Evolutionary conservation across 2,329 filamentous ascomycete species (phyloP).

Genomic region (Simplicillium aogashimaense): DNA sequence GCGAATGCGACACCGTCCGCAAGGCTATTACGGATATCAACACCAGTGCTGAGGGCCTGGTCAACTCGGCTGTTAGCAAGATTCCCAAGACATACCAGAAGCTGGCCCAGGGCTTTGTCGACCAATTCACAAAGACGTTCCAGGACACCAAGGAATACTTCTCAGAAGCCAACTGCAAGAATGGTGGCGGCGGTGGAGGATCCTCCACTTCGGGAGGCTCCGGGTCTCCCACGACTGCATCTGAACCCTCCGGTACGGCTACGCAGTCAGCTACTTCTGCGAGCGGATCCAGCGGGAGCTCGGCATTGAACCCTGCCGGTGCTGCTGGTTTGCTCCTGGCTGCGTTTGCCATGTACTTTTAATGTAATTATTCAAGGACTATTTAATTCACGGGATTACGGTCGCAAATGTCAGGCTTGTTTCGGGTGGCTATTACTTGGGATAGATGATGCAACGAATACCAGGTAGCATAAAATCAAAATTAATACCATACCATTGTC

Average conservation of each 20-base stretch:
- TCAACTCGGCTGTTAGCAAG: slow-evolving; percentile 2
- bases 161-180: slow-evolving; percentile 1
- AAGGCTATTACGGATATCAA: slow-evolving; percentile 2
- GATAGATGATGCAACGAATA: too few relatives aligned
- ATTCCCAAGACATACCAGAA: slow-evolving; percentile 1
- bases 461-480: too few relatives aligned
- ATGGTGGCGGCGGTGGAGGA: neutral
- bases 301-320: neutral
- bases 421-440: too few relatives aligned
- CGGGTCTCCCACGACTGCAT: neutral
- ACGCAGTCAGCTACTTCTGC: slow-evolving; percentile 2
- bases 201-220: neutral
- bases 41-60: slow-evolving; percentile 1
- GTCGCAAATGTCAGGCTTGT: too few relatives aligned
- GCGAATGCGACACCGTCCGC: slow-evolving; percentile 5
- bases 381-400: too few relatives aligned
- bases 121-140: neutral
- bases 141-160: slow-evolving; percentile 4
- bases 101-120: slow-evolving; percentile 1
- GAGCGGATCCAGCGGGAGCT: neutral
- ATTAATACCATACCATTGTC: too few relatives aligned
- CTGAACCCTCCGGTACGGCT: neutral
- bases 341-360: neutral
- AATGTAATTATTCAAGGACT: too few relatives aligned
- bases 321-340: neutral